phyloP scores from a whole-genome alignment of 2,329 filamentous ascomycete species.

The Beauveria australis region DNA sequence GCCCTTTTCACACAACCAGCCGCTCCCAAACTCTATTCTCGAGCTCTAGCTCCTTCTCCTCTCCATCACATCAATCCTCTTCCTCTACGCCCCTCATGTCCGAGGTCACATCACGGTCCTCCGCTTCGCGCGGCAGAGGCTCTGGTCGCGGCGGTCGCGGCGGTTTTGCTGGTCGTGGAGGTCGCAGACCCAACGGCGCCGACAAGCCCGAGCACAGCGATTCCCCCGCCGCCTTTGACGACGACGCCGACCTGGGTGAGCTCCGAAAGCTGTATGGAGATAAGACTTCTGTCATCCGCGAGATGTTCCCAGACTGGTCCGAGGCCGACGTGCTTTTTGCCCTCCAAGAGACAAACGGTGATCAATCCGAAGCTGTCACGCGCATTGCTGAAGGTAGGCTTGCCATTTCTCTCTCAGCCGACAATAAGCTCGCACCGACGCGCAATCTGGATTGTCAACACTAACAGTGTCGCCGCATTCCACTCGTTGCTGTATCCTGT shows the following conservation, averaged over 20 bases:
- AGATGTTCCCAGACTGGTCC: constrained; percentile 93
- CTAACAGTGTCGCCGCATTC: background rate
- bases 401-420: background rate
- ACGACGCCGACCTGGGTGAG: constrained; percentile 84
- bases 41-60: constrained; percentile 21
- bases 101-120: constrained; percentile 80
- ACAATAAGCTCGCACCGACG: background rate
- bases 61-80: constrained; percentile 12
- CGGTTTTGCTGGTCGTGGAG: constrained; percentile 63
- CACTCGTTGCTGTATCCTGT: background rate
- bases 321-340: constrained; percentile 91
- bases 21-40: constrained; percentile 16
- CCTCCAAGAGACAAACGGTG: constrained; percentile 78
- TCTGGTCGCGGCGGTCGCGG: constrained; percentile 78
- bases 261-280: constrained; percentile 82
- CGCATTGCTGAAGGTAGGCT: constrained; percentile 69
- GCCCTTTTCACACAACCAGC: constrained; percentile 13
- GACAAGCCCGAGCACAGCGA: constrained; percentile 53
- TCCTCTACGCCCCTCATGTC: constrained; percentile 59
- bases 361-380: constrained; percentile 65
- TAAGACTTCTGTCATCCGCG: constrained; percentile 75
- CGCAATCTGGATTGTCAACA: background rate
- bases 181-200: constrained; percentile 64
- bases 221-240: constrained; percentile 54
- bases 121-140: constrained; percentile 81